A percentile compares a stretch with the other conserved stretches of the same genome.
Conservation (phyloP, 1,284 basidiomycete genomes). For the Cryptococcus hybrid region DNA sequence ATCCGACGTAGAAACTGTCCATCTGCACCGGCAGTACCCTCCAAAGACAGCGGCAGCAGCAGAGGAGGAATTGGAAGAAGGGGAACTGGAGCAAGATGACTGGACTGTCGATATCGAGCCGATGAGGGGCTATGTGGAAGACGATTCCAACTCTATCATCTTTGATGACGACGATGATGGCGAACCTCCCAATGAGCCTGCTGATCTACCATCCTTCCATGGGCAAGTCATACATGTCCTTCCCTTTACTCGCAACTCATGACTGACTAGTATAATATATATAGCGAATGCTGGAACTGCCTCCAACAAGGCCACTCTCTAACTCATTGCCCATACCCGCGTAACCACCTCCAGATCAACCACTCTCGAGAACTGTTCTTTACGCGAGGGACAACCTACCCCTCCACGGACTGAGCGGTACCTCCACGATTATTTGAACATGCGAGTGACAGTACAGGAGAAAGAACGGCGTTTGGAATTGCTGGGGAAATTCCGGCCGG, state of each 20-base stretch:
- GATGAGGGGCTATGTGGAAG: constrained; percentile 4
- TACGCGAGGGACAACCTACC: constrained; percentile 8
- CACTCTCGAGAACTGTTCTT: constrained; percentile 8
- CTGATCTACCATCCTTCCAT: background rate
- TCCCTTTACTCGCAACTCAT: background rate
- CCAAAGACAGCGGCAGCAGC: background rate
- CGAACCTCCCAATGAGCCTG: background rate
- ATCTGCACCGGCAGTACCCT: background rate
- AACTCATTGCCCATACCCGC: constrained; percentile 17
- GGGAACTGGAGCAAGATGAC: background rate
- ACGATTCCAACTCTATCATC: constrained; percentile 8
- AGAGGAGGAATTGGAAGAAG: constrained; percentile 2
- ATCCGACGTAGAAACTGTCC: constrained; percentile 6
- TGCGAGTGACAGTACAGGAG: constrained; percentile 15
- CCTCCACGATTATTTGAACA: constrained; percentile 5
- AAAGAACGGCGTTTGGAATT: constrained; percentile 14
- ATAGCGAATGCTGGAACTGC: constrained; percentile 26
- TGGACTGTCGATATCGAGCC: constrained; percentile 1
- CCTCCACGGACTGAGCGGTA: constrained; percentile 6
- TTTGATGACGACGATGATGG: constrained; percentile 14
- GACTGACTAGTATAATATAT: background rate
- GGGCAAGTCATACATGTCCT: background rate
- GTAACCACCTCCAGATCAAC: constrained; percentile 14
- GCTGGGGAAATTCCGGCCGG: constrained; percentile 9
- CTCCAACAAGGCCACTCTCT: constrained; percentile 12